These are phyloP conservation scores for Didymella keratinophila DNA, from an alignment of 2,329 filamentous ascomycete species.

Conservation along the genomic window DNA sequence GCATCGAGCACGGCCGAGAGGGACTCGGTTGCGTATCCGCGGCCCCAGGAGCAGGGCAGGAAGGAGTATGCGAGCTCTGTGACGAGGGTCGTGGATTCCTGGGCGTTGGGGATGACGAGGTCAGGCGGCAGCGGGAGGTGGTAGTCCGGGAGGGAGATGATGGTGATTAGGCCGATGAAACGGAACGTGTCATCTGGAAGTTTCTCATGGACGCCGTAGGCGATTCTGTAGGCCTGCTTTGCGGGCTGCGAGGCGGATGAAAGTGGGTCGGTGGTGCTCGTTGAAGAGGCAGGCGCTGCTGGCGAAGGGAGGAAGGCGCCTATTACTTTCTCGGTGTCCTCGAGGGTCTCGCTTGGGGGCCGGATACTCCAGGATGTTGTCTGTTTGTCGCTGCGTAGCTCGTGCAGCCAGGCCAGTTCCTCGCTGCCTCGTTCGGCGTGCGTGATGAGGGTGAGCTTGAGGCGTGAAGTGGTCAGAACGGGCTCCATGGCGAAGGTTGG, in stretches of 20 bases:
- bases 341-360: background rate
- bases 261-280: background rate
- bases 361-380: conserved; percentile 1
- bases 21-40: conserved; percentile 33
- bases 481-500: background rate
- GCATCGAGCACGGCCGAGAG: conserved; percentile 35
- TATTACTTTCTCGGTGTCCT: conserved; percentile 1
- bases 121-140: conserved; percentile 9
- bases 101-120: background rate
- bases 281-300: background rate
- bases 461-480: conserved; percentile 31
- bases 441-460: conserved; percentile 44
- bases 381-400: conserved; percentile 39
- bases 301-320: background rate
- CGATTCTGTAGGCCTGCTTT: background rate
- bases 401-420: conserved; percentile 48
- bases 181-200: background rate
- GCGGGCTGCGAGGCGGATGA: background rate
- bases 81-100: conserved; percentile 23
- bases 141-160: background rate
- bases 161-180: conserved; percentile 31
- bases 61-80: conserved; percentile 36
- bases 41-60: conserved; percentile 34
- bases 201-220: conserved; percentile 4
- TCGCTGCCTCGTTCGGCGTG: conserved; percentile 39